These are phyloP conservation scores for Eucalyptus regnans DNA, from an alignment of 345 rosid genomes.

Conservation along the genomic window DNA sequence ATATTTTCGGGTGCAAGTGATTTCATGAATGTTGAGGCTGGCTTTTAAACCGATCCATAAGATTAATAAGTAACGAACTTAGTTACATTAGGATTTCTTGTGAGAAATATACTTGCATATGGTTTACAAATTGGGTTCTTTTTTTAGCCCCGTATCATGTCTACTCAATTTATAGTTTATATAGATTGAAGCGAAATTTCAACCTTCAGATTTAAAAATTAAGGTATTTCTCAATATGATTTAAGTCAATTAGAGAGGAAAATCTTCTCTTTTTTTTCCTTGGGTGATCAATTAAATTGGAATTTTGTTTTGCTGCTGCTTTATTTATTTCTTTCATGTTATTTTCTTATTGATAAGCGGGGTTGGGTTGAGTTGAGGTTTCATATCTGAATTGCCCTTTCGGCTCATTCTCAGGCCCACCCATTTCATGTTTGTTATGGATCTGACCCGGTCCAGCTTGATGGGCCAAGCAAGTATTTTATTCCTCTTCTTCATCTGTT, in stretches of 20 bases:
- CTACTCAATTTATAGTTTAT: not conserved
- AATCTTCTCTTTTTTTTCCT: not conserved
- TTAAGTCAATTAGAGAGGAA: not conserved
- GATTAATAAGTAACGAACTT: not conserved
- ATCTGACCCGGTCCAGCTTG: not conserved
- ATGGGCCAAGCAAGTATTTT: not conserved
- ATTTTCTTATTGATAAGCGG: not conserved
- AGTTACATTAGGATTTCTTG: not conserved
- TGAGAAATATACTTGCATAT: not conserved
- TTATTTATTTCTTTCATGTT: not conserved
- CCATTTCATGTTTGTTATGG: not conserved
- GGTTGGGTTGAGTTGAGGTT: not conserved
- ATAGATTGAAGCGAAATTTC: not conserved
- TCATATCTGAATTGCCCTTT: not conserved
- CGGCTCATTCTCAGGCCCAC: not conserved
- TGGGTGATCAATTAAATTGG: not conserved
- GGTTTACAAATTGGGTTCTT: not conserved
- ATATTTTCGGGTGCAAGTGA: not conserved
- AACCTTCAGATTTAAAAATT: rapidly evolving
- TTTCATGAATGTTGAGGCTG: not conserved
- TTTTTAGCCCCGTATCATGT: not conserved
- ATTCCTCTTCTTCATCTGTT: not conserved
- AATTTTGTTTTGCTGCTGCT: not conserved
- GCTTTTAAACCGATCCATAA: rapidly evolving
- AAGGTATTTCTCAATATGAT: not conserved